These are phyloP conservation scores for Trypanosoma platydactyli DNA, from an alignment of 208 protist species.

Conservation along the genomic window DNA sequence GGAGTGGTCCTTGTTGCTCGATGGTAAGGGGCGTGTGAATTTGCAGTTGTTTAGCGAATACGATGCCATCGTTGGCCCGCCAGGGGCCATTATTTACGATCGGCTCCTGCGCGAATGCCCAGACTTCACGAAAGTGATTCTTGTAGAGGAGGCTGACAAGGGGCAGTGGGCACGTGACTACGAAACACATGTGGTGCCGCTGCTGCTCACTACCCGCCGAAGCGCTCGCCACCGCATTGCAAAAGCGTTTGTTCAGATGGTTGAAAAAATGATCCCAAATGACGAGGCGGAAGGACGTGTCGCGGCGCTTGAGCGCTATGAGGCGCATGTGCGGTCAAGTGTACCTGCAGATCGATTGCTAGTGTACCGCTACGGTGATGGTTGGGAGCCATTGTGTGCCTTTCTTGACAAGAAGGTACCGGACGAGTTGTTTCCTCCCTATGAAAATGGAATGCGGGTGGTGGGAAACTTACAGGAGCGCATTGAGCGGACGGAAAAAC, in stretches of 20 bases:
- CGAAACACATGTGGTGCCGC: conserved; percentile 33
- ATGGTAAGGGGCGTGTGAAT: conserved; percentile 25
- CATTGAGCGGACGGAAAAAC: conserved; percentile 49
- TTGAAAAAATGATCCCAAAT: conserved; percentile 54
- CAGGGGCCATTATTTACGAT: conserved; percentile 50
- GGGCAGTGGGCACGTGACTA: conserved; percentile 45
- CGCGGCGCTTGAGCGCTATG: conserved; percentile 49
- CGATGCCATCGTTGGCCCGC: conserved; percentile 63
- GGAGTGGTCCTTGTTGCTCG: conserved; percentile 49
- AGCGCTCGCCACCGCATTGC: conserved; percentile 35
- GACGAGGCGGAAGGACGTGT: conserved; percentile 29
- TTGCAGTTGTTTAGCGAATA: conserved; percentile 51
- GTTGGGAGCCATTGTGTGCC: conserved; percentile 69
- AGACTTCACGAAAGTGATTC: conserved; percentile 73
- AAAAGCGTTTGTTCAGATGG: conserved; percentile 53
- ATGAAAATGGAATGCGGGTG: conserved; percentile 57
- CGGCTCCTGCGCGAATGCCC: conserved; percentile 58
- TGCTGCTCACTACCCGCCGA: conserved; percentile 28
- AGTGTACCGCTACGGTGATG: conserved; percentile 67
- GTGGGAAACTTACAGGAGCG: conserved; percentile 62
- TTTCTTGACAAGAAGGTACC: conserved; percentile 70
- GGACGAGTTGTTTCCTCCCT: conserved; percentile 53
- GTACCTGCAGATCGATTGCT: conserved; percentile 47
- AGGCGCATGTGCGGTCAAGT: conserved; percentile 51
- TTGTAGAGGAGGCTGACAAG: conserved; percentile 72